Evolutionary conservation across 805 yeast species (phyloP).

Genomic region (Starmera amethionina): DNA sequence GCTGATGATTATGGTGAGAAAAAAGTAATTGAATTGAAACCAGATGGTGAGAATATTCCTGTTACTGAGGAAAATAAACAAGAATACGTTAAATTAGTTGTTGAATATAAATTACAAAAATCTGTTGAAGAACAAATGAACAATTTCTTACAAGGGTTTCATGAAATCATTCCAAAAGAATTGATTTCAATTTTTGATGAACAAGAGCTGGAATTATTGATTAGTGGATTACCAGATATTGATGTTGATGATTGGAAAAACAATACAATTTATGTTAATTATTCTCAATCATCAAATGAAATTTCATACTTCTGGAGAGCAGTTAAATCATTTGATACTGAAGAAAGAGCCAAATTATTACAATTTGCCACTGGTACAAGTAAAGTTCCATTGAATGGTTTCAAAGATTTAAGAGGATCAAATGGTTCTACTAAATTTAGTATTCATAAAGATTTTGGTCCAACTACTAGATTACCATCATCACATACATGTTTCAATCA

Average conservation of each 20-base stretch:
- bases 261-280: constrained; percentile 73
- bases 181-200: constrained; percentile 85
- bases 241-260: constrained; percentile 95
- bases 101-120: constrained; percentile 74
- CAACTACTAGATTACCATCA: constrained; percentile 80
- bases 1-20: constrained; percentile 91
- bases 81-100: constrained; percentile 79
- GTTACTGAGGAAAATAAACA: constrained; percentile 88
- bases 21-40: constrained; percentile 71
- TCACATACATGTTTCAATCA: constrained; percentile 98
- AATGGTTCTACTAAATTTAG: constrained; percentile 79
- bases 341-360: constrained; percentile 85
- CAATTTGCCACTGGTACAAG: constrained; percentile 98
- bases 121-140: constrained; percentile 86
- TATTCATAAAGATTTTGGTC: constrained; percentile 83
- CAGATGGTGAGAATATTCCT: constrained; percentile 70
- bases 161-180: constrained; percentile 79
- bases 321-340: constrained; percentile 85
- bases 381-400: constrained; percentile 92
- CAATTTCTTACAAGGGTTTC: constrained; percentile 77
- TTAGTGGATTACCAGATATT: constrained; percentile 93
- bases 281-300: constrained; percentile 74
- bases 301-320: constrained; percentile 98
- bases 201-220: constrained; percentile 85
- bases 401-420: constrained; percentile 81